phyloP scores from a whole-genome alignment of 2,329 filamentous ascomycete species.

The Neurospora crassa region DNA sequence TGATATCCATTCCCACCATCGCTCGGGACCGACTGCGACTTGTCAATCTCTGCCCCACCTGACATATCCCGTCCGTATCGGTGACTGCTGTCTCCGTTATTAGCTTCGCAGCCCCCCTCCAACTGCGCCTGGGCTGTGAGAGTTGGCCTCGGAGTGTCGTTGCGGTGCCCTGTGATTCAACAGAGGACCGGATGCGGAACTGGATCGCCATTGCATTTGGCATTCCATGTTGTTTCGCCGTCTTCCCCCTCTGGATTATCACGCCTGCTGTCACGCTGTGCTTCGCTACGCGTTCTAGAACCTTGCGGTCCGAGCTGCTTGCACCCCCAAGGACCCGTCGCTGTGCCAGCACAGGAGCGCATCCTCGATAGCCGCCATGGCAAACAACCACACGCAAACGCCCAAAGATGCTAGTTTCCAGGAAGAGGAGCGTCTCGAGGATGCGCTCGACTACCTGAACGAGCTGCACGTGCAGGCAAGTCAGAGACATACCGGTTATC shows the following conservation, averaged over 20 bases:
- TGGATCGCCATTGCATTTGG: conserved; percentile 1
- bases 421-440: conserved; percentile 41
- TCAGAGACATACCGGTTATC: conserved; percentile 2
- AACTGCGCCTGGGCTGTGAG: neutral
- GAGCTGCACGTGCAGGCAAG: conserved; percentile 45
- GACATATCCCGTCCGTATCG: neutral
- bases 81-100: neutral
- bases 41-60: neutral
- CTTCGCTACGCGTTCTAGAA: neutral
- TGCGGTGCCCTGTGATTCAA: neutral
- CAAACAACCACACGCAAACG: conserved; percentile 11
- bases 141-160: neutral
- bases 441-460: conserved; percentile 41
- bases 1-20: neutral
- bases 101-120: neutral
- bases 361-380: conserved; percentile 6
- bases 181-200: neutral
- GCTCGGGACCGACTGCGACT: neutral
- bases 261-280: neutral
- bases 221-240: neutral
- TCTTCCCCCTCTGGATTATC: neutral
- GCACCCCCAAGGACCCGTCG: neutral
- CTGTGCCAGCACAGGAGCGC: neutral
- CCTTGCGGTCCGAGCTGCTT: neutral
- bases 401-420: conserved; percentile 20